These are phyloP conservation scores for Arabis hirsuta DNA, from an alignment of 345 rosid species.

Conservation along the genomic window DNA sequence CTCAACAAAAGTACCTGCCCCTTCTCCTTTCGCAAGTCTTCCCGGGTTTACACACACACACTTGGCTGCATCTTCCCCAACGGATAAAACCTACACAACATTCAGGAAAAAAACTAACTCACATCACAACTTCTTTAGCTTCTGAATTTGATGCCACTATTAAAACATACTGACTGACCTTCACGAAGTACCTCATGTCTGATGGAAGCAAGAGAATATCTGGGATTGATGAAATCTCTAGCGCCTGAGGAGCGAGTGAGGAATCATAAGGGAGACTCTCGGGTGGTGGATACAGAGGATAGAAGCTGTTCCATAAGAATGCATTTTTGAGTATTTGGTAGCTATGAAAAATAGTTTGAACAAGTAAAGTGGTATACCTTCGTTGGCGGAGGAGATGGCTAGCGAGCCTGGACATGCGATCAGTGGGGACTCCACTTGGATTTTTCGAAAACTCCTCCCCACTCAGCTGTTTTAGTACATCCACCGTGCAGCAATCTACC, in stretches of 20 bases:
- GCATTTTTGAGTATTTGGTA: slow-evolving; percentile 18
- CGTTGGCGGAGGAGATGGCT: slow-evolving; percentile 75
- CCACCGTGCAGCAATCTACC: slow-evolving; percentile 89
- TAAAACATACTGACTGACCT: slow-evolving; percentile 50
- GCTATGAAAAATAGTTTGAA: slow-evolving; percentile 8
- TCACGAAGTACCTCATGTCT: slow-evolving; percentile 78
- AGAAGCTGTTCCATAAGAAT: slow-evolving; percentile 59
- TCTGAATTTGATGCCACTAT: slow-evolving; percentile 8
- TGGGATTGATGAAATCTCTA: slow-evolving; percentile 59
- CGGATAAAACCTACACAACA: slow-evolving; percentile 56
- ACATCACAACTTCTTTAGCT: slow-evolving; percentile 13
- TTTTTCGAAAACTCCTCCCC: slow-evolving; percentile 83
- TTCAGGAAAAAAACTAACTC: slow-evolving; percentile 16
- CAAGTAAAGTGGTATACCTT: slow-evolving; percentile 44
- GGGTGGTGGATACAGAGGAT: slow-evolving; percentile 86
- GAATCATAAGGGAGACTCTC: slow-evolving; percentile 80
- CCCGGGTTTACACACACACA: slow-evolving; percentile 89
- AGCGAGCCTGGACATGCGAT: slow-evolving; percentile 88
- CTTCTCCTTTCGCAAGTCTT: slow-evolving; percentile 84
- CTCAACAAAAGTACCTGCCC: slow-evolving; percentile 86
- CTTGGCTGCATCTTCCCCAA: slow-evolving; percentile 64
- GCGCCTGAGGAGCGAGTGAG: slow-evolving; percentile 73
- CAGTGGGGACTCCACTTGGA: slow-evolving; percentile 62
- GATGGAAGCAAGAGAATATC: slow-evolving; percentile 83
- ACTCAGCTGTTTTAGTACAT: slow-evolving; percentile 83